Percentiles rank a stretch among this genome's conserved stretches.
phyloP scores from a whole-genome alignment of 768 basidiomycete genomes.

The Lanmaoa pseudosensibilis region DNA sequence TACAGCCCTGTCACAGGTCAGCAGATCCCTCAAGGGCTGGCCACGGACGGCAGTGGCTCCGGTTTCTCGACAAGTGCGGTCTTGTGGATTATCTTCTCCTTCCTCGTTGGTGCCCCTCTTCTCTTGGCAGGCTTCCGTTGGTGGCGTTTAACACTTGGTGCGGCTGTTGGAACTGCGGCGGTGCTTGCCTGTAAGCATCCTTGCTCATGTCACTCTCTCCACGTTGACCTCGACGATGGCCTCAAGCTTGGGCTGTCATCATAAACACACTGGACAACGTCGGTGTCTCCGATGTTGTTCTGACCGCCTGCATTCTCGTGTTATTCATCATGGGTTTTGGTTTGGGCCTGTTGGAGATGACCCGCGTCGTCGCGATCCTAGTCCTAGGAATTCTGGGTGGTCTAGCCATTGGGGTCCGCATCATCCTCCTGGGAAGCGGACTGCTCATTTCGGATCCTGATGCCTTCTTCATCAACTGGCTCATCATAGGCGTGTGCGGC shows the following conservation, averaged over 20 bases:
- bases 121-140: conserved; percentile 56
- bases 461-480: conserved; percentile 50
- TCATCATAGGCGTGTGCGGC: conserved; percentile 48
- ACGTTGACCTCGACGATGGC: background rate
- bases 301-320: conserved; percentile 49
- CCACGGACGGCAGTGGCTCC: conserved; percentile 58
- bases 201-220: background rate
- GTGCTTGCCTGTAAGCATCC: conserved; percentile 44
- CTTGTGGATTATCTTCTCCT: conserved; percentile 58
- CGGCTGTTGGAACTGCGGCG: conserved; percentile 51
- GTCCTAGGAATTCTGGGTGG: conserved; percentile 55
- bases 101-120: conserved; percentile 53
- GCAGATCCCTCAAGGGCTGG: conserved; percentile 51
- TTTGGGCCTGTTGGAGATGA: conserved; percentile 54
- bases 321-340: conserved; percentile 53
- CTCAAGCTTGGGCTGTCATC: conserved; percentile 61
- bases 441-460: conserved; percentile 43
- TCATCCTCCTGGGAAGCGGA: conserved; percentile 49
- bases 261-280: conserved; percentile 51
- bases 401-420: conserved; percentile 54
- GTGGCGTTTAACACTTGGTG: conserved; percentile 55
- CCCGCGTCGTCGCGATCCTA: conserved; percentile 46
- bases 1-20: conserved; percentile 45
- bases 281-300: conserved; percentile 51
- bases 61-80: conserved; percentile 49